Conservation (phyloP, 2,329 filamentous ascomycete species). For the Fusarium foetens region DNA sequence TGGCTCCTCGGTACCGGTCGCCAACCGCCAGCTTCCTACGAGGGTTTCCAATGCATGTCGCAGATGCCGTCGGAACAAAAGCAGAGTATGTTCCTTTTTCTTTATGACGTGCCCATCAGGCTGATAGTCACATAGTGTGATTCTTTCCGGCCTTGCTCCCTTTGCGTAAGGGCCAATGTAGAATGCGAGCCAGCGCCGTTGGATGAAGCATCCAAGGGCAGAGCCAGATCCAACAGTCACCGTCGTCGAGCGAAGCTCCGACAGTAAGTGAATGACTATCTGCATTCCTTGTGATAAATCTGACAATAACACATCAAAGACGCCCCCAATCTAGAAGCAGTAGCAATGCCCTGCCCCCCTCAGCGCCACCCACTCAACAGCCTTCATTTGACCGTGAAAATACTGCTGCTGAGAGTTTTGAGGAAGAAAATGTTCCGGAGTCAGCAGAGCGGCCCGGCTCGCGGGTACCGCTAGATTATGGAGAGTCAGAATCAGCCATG, state of each 20-base stretch:
- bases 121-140: not conserved
- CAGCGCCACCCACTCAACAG: not conserved
- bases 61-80: not conserved
- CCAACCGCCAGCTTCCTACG: not conserved
- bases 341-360: not conserved
- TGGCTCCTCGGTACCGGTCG: not conserved
- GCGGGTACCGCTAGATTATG: not conserved
- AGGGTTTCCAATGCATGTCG: not conserved
- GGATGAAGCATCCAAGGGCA: not conserved
- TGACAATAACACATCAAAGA: not conserved
- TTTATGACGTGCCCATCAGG: not conserved
- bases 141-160: not conserved
- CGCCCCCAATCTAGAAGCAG: not conserved
- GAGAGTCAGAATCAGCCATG: not conserved
- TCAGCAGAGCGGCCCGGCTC: not conserved
- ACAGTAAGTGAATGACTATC: not conserved
- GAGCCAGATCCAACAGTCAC: not conserved
- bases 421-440: not conserved
- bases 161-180: not conserved
- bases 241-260: not conserved
- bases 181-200: not conserved
- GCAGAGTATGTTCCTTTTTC: not conserved
- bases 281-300: not conserved
- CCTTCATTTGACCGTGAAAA: not conserved
- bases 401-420: not conserved